phyloP scores from a whole-genome alignment of 352 stramenopile genomes.

The Achlya hypogyna region DNA sequence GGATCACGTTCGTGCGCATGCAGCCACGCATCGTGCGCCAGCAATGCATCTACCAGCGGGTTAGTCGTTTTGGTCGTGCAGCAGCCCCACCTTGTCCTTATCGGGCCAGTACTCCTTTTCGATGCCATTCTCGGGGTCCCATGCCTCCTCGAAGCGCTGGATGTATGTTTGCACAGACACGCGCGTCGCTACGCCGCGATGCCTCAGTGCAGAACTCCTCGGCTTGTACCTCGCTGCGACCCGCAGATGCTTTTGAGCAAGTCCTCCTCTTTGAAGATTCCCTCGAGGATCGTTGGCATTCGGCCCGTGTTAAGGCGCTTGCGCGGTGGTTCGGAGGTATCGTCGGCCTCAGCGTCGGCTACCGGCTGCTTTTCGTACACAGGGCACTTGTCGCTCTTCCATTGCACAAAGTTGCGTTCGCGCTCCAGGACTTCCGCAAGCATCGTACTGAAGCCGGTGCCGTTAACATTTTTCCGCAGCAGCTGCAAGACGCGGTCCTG shows the following conservation, averaged over 20 bases:
- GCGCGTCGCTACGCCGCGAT: conserved; percentile 32
- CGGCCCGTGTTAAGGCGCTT: neutral
- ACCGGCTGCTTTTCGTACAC: conserved; percentile 50
- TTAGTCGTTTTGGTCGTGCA: neutral
- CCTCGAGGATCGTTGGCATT: neutral
- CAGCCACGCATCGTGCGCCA: conserved; percentile 74
- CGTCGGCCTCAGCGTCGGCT: conserved; percentile 17
- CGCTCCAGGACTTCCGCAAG: conserved; percentile 75
- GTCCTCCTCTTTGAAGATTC: conserved; percentile 20
- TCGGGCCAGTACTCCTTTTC: conserved; percentile 94
- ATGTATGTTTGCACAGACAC: conserved; percentile 74
- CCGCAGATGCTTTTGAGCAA: conserved; percentile 73
- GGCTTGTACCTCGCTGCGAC: conserved; percentile 37
- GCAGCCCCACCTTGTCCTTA: conserved; percentile 60
- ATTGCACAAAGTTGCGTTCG: conserved; percentile 86
- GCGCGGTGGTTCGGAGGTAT: conserved; percentile 7
- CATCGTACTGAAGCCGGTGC: conserved; percentile 83
- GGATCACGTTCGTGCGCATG: conserved; percentile 65
- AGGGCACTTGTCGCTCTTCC: conserved; percentile 85
- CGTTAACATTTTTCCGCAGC: conserved; percentile 81
- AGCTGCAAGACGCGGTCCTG: conserved; percentile 64
- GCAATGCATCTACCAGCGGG: conserved; percentile 43
- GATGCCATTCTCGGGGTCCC: conserved; percentile 92
- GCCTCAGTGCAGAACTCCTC: neutral
- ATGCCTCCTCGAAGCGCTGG: conserved; percentile 86